Percentiles rank a stretch among this genome's conserved stretches.
Evolutionary conservation across 2,329 filamentous ascomycete species (phyloP).

Genomic region (Zymoseptoria pseudotritici): DNA sequence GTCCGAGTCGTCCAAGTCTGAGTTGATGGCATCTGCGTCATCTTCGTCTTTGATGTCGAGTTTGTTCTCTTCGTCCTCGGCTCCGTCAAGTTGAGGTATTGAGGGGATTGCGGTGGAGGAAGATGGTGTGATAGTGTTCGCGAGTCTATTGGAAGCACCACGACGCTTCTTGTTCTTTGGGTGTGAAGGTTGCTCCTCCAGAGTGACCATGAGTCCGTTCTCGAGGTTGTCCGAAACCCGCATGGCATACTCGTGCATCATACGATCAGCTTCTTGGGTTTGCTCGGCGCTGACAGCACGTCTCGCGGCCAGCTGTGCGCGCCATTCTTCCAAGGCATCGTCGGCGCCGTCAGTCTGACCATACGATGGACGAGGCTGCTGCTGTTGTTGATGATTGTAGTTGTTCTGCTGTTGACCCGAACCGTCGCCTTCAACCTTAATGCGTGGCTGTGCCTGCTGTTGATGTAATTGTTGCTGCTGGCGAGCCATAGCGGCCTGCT

Average conservation of each 20-base stretch:
- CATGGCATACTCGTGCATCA: conserved; percentile 62
- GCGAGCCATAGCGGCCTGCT: conserved; percentile 32
- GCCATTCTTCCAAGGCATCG: conserved; percentile 49
- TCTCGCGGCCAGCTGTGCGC: conserved; percentile 53
- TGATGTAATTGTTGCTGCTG: conserved; percentile 30
- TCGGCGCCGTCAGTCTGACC: conserved; percentile 70
- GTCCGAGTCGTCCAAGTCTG: conserved; percentile 90
- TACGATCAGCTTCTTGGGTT: conserved; percentile 55
- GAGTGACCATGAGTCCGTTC: conserved; percentile 68
- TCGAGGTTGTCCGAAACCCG: conserved; percentile 62
- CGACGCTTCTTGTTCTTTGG: conserved; percentile 25
- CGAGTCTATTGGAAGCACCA: neutral
- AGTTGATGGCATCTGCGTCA: conserved; percentile 96
- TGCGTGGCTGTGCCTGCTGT: conserved; percentile 27
- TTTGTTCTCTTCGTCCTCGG: conserved; percentile 43
- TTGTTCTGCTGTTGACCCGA: conserved; percentile 19
- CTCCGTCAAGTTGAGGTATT: conserved; percentile 49
- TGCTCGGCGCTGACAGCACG: conserved; percentile 45
- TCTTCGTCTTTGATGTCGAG: conserved; percentile 38
- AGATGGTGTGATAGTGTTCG: neutral
- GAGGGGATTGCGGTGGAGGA: conserved; percentile 5
- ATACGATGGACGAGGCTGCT: conserved; percentile 35
- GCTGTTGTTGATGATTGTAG: conserved; percentile 32
- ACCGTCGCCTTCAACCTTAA: conserved; percentile 30
- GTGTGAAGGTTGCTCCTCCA: conserved; percentile 45